A percentile compares a stretch with the other conserved stretches of the same genome.
phyloP scores from a whole-genome alignment of 441 rosid species.

The Mallotus japonicus region DNA sequence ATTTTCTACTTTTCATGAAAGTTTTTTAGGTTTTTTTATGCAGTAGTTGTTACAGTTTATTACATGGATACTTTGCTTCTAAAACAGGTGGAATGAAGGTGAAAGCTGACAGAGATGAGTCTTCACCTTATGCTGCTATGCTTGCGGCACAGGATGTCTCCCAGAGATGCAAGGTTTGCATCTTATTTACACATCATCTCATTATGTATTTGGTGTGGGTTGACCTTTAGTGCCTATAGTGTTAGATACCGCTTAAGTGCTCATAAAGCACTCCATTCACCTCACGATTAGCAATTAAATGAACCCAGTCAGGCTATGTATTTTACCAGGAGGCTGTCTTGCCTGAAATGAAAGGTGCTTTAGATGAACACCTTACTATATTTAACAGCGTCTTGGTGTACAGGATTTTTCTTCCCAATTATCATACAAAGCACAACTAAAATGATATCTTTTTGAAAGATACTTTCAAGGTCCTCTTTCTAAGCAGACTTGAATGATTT shows the following conservation, averaged over 20 bases:
- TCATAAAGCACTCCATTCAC: background rate
- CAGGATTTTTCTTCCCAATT: no score
- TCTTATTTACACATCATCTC: background rate
- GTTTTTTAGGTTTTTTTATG: no score
- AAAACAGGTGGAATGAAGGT: slow-evolving; percentile 83
- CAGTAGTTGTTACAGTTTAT: background rate
- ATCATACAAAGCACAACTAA: no score
- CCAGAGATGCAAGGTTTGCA: slow-evolving; percentile 65
- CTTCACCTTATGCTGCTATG: slow-evolving; percentile 88
- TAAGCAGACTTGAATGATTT: no score
- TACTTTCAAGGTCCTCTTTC: background rate
- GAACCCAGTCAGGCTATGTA: no score
- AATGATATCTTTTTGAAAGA: background rate
- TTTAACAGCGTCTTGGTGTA: background rate
- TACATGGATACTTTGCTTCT: background rate
- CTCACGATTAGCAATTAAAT: no score
- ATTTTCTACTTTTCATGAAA: no score
- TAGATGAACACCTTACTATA: background rate
- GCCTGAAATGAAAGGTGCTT: background rate
- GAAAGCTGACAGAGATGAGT: slow-evolving; percentile 85
- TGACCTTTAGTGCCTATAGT: background rate
- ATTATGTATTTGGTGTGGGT: background rate
- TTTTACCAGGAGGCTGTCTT: no score
- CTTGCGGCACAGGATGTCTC: slow-evolving; percentile 90
- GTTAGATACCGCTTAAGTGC: background rate